Evolutionary conservation across 768 basidiomycete genomes (phyloP), one percentile per base, ranked within the genome.

Genomic region (Lactifluus pinguis): DNA sequence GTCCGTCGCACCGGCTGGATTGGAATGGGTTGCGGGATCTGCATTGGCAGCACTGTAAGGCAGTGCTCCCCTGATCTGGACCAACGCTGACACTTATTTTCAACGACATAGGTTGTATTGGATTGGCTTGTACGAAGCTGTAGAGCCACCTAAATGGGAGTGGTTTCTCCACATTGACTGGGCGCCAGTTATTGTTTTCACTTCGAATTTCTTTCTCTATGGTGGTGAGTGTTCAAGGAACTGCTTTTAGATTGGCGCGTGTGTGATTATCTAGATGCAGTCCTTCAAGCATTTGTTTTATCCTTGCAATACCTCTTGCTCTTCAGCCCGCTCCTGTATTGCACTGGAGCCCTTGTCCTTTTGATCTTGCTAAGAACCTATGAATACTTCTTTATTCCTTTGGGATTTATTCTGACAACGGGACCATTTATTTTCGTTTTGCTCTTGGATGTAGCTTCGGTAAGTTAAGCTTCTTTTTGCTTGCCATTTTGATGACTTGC

Each of bases 141-240:
- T 38, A 25, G 17, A 47, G 14, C 14, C 58, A 15, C 36, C 44
- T 38, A 39, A 17, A 41, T 53, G 58, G 58, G 36, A 53, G 45
- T 59, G 58, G 58, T 48, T 59, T 30, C 52, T 53, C 45, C 52
- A 59, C 2, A 25, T 48, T 19, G 58, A 59, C 13, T 30, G 25
- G 42, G 51, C 58, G 1, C 58, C 58, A 11, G 58, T 10, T 2
- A 19, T 59, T 15, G 44, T 34, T 7, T 41, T 44, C 21, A 14
- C 19, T 13, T 14, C 21, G 14, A 48, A 53, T 2, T 47, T 36
- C n/a, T 38, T 59, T 50, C 13, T 53, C 32, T 21, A 44, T n/a
- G 58, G 50, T 17, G 34, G 58, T 59, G 21, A 59, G 51, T 14
- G 38, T 34, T 19, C 42, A 45, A 30, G 30, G n/a, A 19, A 32